Base-by-base conservation (phyloP, 192 early-diverging fungal species). In the Dissophora ornata region DNA sequence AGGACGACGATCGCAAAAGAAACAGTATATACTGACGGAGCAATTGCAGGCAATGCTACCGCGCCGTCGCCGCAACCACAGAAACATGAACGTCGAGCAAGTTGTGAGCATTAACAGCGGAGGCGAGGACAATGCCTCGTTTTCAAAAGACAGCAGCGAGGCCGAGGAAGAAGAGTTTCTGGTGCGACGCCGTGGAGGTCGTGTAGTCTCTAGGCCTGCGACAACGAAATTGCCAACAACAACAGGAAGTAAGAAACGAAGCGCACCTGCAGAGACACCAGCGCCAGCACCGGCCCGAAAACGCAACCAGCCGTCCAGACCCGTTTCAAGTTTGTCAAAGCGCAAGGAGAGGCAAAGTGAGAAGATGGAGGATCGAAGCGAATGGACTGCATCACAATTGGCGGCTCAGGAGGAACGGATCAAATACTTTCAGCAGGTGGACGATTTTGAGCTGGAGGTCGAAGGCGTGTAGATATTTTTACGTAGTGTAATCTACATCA, bases 391-490 rank as follows among this genome's bases (percentile, higher is more conserved):
- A 19, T 9, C 33, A 13, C 71, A 75, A 24, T 30, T 13, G 38
- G 28, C 22, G 45, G 57, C 63, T 11, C 71, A 67, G 3, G 13
- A 67, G 36, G 63, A 75, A 32, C 63, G 63, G 21, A 66, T 75
- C 25, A 58, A 41, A 9, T 75, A 67, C 28, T 75, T 75, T 40
- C 45, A 53, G 9, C 56, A 75, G 32, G 11, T 75, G 10, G 71
- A 75, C 52, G 57, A 75, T 36, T 75, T 67, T 40, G 63, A 75
- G 29, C 44, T 75, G 24, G 71, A 75, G 0, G 71, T 75, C 1
- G 71, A 75, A 28, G 53, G 50, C 3, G 16, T 24, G 3, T 57
- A 57, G 28, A 10, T 26, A n/a, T 13, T n/a, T 48, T 33, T 19
- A n/a, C n/a, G n/a, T n/a, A n/a, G n/a, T n/a, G n/a, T n/a, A n/a